These are phyloP conservation scores for Torrubiellomyces zombiae DNA, from an alignment of 2,329 filamentous ascomycete genomes.

Conservation along the genomic window DNA sequence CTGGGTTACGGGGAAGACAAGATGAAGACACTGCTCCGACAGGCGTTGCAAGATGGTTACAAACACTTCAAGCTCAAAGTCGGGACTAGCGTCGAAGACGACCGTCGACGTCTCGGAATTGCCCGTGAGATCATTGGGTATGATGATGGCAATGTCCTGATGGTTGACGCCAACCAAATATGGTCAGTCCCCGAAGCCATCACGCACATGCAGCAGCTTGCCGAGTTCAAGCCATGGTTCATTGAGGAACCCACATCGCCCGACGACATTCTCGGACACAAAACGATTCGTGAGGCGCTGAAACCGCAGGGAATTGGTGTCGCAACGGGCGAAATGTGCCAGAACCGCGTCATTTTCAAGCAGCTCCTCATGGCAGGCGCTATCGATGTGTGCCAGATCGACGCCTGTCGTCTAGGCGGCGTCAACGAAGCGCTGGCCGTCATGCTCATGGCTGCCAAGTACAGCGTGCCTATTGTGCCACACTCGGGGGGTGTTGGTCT, in stretches of 20 bases:
- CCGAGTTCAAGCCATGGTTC: slow-evolving; percentile 79
- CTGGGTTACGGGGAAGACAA: slow-evolving; percentile 81
- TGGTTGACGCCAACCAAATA: slow-evolving; percentile 88
- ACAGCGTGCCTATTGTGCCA: slow-evolving; percentile 66
- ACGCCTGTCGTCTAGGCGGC: slow-evolving; percentile 76
- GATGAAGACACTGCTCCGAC: slow-evolving; percentile 57
- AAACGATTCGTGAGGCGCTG: slow-evolving; percentile 66
- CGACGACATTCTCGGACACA: slow-evolving; percentile 80
- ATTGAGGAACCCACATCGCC: slow-evolving; percentile 89
- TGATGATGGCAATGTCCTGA: slow-evolving; percentile 68
- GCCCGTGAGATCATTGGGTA: slow-evolving; percentile 68
- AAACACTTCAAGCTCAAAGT: slow-evolving; percentile 86
- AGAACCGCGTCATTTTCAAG: slow-evolving; percentile 90
- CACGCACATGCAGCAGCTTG: slow-evolving; percentile 66
- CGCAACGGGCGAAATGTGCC: slow-evolving; percentile 88
- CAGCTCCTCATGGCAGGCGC: slow-evolving; percentile 67
- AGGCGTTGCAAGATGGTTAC: slow-evolving; percentile 65
- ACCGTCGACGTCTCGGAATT: slow-evolving; percentile 53
- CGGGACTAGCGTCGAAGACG: slow-evolving; percentile 54
- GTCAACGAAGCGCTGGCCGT: slow-evolving; percentile 91
- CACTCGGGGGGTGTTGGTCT: slow-evolving; percentile 81
- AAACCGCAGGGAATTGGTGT: slow-evolving; percentile 62
- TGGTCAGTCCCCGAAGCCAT: slow-evolving; percentile 87
- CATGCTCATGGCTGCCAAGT: slow-evolving; percentile 67
- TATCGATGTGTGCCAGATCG: slow-evolving; percentile 78